Conservation (phyloP, 2,329 filamentous ascomycete species). For the Pseudogymnoascus pannorum region DNA sequence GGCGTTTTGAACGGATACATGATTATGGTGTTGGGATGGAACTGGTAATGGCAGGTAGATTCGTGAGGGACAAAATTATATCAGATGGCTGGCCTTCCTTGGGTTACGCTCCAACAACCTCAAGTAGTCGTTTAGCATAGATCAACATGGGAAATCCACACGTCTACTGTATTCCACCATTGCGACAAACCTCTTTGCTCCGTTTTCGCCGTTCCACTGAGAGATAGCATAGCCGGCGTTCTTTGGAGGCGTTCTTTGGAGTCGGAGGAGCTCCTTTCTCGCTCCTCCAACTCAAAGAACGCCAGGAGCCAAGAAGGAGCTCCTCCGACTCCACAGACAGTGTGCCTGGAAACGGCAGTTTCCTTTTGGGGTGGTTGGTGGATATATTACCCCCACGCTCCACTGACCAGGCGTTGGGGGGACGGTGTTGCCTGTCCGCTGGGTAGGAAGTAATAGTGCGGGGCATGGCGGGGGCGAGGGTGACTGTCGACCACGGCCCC, state of each 20-base stretch:
- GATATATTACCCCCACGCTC: conserved; percentile 5
- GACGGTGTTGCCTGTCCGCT: neutral
- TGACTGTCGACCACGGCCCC: neutral
- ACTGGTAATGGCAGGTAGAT: neutral
- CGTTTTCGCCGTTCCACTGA: neutral
- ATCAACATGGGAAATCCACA: neutral
- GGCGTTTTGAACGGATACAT: neutral
- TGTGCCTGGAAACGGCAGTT: neutral
- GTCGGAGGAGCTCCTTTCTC: too few relatives aligned
- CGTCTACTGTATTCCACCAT: neutral
- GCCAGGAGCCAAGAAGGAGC: too few relatives aligned
- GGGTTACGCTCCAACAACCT: neutral
- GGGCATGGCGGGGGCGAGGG: neutral
- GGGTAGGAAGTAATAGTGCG: neutral
- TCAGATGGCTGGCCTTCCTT: neutral
- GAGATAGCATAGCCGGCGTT: neutral
- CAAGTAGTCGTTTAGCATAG: neutral
- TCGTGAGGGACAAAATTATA: neutral
- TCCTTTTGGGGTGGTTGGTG: neutral
- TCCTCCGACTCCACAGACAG: neutral
- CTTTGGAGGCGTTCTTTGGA: too few relatives aligned
- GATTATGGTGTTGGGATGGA: neutral
- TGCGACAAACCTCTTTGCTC: neutral
- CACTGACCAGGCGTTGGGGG: neutral
- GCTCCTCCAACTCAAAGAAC: too few relatives aligned